Conservation (phyloP, 371 early-diverging fungal genomes). For the Rhizomucor pusillus region DNA sequence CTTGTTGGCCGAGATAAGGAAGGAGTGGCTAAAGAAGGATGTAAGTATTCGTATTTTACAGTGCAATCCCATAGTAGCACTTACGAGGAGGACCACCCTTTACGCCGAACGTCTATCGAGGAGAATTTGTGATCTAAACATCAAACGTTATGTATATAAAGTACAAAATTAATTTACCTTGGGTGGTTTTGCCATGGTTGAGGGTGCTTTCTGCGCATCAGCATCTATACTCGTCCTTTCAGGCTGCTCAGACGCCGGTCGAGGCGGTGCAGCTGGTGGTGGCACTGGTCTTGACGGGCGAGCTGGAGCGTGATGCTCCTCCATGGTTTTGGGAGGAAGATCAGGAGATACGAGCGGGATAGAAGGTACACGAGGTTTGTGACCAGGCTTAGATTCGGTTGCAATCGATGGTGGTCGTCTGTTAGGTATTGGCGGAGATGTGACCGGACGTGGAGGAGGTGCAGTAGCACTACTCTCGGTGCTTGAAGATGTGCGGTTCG, state of each 20-base stretch:
- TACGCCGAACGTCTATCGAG: constrained; percentile 7
- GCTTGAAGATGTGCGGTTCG: constrained; percentile 14
- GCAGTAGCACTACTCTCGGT: constrained; percentile 9
- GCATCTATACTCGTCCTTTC: background rate
- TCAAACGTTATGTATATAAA: background rate
- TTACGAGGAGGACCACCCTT: background rate
- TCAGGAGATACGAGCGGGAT: constrained; percentile 42
- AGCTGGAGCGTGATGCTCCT: constrained; percentile 12
- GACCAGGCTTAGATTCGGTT: constrained; percentile 9
- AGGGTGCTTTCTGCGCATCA: constrained; percentile 1
- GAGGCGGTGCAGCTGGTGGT: constrained; percentile 22
- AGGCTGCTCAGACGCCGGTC: constrained; percentile 5
- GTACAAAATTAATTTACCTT: constrained; percentile 15
- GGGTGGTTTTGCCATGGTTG: constrained; percentile 36
- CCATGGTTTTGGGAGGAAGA: constrained; percentile 36
- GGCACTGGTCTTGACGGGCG: constrained; percentile 37
- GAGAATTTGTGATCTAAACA: constrained; percentile 1
- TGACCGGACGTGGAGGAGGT: constrained; percentile 31
- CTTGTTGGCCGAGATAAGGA: constrained; percentile 13
- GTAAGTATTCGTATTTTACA: background rate
- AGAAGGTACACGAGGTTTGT: constrained; percentile 28
- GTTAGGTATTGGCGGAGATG: constrained; percentile 28
- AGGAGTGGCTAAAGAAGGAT: constrained; percentile 10
- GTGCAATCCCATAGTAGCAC: background rate
- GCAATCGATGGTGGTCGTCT: constrained; percentile 16